Base-by-base conservation (phyloP, 108 stramenopile species). In the Nannochloropsis salina region DNA sequence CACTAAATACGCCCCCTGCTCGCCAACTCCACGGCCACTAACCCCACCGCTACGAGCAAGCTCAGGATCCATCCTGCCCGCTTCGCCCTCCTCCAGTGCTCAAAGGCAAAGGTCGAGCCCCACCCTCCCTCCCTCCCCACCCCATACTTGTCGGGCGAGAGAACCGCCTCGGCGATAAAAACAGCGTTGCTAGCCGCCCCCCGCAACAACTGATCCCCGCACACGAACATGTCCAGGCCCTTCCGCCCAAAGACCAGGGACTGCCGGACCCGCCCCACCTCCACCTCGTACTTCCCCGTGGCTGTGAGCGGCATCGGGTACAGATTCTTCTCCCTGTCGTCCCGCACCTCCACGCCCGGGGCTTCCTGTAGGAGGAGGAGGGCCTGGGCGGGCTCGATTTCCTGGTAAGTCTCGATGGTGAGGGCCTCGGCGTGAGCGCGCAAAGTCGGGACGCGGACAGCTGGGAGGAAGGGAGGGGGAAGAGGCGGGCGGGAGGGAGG, bases 291-390 rank as follows among this genome's bases (percentile, higher is more conserved):
- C 82, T 94, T 90, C 40, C 96, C 97, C 3, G 98, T 96, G 21
- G 98, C 96, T 15, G 95, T 97, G 41, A 97, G 91, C n/a, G 98
- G 98, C 98, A 99, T 99, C 80, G 98, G 98, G 89, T 99, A 99
- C 45, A 44, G 21, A 79, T 61, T 85, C 20, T 83, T 40, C 18
- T 6, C 80, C 8, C 51, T 43, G 80, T 87, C 86, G 80, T 92
- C 91, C 42, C 87, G 81, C 9, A 92, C 80, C 84, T 83, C 9
- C 41, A 91, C 86, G 43, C 90, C 90, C 21, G 42, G 44, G 42
- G 88, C 85, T 20, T 18, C 79, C 9, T 12, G 47, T 9, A 51
- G 47, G 12, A 12, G 10, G 47, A 51, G 12, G 47, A 93, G 92
- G 31, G 96, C 97, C 10, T 84, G 88, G 40, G 92, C 92, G 18